Base-by-base conservation (phyloP, 129 eudicot species). In the Pseudognaphalium luteoalbum region DNA sequence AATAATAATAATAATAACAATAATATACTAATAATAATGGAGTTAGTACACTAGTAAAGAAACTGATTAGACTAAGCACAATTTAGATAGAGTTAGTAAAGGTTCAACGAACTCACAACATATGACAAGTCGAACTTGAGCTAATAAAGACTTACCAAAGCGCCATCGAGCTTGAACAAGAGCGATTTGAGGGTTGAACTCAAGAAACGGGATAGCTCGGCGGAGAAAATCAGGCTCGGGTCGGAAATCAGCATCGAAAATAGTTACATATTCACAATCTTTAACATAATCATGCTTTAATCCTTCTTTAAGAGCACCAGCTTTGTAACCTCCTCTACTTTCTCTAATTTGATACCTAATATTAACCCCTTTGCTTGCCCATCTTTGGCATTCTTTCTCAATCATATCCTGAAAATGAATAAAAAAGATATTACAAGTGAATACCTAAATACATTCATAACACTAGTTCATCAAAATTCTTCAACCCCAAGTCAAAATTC, bases 271-370 rank as follows among this genome's bases (percentile, higher is more conserved):
- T 47, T 94, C 99, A 67, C 99, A 94, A 2, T 87, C 86, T 44
- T 94, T 87, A 44, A 94, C 97, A 70, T 94, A 94, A 64, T 87
- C 94, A 44, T 77, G 92, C 73, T 87, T 91, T 59, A 94, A 75
- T 14, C 99, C 99, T 80, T 94, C 99, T 80, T 94, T 94, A 77
- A 94, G 99, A 5, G 99, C 99, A 42, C 99, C 99, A 3, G 99
- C 99, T 44, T 94, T 94, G 85, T 94, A 94, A 52, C 99, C 99
- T 21, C 92, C 99, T 56, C 99, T 83, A 19, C 52, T 84, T 79
- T 94, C 97, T 82, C 99, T 91, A 67, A 94, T 89, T 84, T 94
- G 99, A 73, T 94, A 94, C 68, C 68, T 84, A 4, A 91, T 89
- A 77, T 94, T 91, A n/a, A 94, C 74, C 39, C 98, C 98, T 85